A percentile compares a stretch with the other conserved stretches of the same genome.
These are phyloP conservation scores for Rubus parviflorus DNA, from an alignment of 306 rosid species.

Conservation along the genomic window DNA sequence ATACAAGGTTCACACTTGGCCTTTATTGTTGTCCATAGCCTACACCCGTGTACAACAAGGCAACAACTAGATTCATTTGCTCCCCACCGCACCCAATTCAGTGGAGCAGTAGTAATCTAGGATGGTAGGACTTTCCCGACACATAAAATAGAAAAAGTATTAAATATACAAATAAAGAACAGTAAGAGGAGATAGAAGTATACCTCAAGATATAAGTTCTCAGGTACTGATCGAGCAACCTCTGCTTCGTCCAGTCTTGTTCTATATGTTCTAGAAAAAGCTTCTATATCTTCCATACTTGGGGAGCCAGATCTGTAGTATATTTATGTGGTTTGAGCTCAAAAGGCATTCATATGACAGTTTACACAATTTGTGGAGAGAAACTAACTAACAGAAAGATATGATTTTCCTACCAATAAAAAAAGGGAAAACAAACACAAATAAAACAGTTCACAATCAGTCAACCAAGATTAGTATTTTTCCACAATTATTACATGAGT, in stretches of 20 bases:
- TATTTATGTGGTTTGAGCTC: conserved; percentile 10
- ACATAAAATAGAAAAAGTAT: conserved; percentile 6
- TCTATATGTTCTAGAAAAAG: conserved; percentile 69
- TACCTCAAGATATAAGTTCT: conserved; percentile 81
- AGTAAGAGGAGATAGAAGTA: conserved; percentile 3
- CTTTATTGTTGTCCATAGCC: conserved; percentile 2
- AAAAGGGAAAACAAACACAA: background rate
- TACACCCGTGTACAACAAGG: background rate
- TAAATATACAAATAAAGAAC: background rate
- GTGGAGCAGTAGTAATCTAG: conserved; percentile 2
- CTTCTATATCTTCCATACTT: conserved; percentile 78
- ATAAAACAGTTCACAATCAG: background rate
- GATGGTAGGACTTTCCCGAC: conserved; percentile 11
- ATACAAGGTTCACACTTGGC: background rate
- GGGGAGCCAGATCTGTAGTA: conserved; percentile 90
- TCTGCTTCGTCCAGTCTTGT: conserved; percentile 78
- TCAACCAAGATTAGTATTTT: background rate
- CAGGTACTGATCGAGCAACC: conserved; percentile 75
- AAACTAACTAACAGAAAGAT: background rate
- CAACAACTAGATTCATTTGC: conserved; percentile 11
- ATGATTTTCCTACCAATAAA: background rate
- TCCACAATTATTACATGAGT: background rate
- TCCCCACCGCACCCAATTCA: conserved; percentile 7
- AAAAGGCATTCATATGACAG: conserved; percentile 13
- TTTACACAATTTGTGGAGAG: conserved; percentile 16